Evolutionary conservation across 495 filamentous ascomycete genomes (phyloP).

Genomic region (Annulohypoxylon stygium): DNA sequence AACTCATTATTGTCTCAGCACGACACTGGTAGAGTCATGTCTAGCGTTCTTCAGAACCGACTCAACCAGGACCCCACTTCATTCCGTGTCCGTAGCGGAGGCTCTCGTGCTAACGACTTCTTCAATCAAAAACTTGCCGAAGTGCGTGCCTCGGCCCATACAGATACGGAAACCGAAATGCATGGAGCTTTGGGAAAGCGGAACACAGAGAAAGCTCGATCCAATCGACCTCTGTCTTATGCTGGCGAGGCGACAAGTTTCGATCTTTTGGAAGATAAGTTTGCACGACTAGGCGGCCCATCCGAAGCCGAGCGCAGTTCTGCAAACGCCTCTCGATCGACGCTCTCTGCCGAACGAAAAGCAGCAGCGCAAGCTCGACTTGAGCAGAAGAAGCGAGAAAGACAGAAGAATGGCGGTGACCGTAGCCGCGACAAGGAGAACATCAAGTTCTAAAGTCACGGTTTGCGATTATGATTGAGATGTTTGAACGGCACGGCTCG

Average conservation of each 20-base stretch:
- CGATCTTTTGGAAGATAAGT: conserved; percentile 59
- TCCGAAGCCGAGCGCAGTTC: conserved; percentile 47
- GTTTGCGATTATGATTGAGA: neutral
- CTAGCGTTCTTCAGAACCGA: conserved; percentile 38
- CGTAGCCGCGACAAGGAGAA: conserved; percentile 61
- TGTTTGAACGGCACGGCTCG: neutral
- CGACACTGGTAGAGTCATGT: conserved; percentile 35
- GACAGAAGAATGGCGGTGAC: conserved; percentile 41
- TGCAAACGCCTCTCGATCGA: conserved; percentile 57
- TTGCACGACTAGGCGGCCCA: conserved; percentile 53
- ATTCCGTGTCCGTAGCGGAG: neutral
- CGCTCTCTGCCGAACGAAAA: conserved; percentile 69
- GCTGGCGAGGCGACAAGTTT: conserved; percentile 47
- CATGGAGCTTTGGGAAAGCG: conserved; percentile 45
- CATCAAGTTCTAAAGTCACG: conserved; percentile 44
- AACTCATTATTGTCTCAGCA: conserved; percentile 9
- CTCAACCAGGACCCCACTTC: conserved; percentile 32
- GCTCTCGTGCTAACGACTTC: conserved; percentile 9
- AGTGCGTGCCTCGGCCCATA: conserved; percentile 19
- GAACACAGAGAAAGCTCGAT: conserved; percentile 49
- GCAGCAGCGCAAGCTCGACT: conserved; percentile 74
- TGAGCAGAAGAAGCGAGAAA: conserved; percentile 64
- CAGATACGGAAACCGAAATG: conserved; percentile 23
- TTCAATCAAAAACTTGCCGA: conserved; percentile 23
- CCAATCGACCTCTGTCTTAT: conserved; percentile 33